phyloP scores from a whole-genome alignment of 1,284 basidiomycete genomes.

The Trametes polyzona region DNA sequence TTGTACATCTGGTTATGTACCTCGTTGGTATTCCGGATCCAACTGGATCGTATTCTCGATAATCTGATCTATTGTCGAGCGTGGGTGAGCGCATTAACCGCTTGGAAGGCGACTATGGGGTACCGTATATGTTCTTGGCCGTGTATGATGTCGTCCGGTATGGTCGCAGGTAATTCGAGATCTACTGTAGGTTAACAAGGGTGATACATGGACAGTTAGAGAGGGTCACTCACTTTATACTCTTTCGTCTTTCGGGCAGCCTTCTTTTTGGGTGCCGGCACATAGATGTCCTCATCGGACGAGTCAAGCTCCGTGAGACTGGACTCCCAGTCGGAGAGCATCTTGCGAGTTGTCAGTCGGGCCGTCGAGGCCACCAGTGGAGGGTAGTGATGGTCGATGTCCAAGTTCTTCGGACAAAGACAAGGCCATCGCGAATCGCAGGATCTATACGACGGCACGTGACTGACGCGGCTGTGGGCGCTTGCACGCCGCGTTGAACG shows the following conservation, averaged over 20 bases:
- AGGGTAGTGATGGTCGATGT: constrained; percentile 4
- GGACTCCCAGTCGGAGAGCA: constrained; percentile 41
- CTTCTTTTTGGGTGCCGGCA: constrained; percentile 30
- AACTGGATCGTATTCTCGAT: constrained; percentile 48
- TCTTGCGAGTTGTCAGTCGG: constrained; percentile 22
- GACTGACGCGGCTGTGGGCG: constrained; percentile 21
- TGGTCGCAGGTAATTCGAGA: constrained; percentile 39
- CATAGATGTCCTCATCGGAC: constrained; percentile 41
- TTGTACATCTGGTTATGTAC: constrained; percentile 31
- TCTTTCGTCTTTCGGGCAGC: constrained; percentile 32
- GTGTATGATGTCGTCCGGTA: constrained; percentile 50
- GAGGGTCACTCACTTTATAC: constrained; percentile 36
- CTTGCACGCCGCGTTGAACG: constrained; percentile 18
- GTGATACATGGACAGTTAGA: neutral
- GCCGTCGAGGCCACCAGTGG: constrained; percentile 4
- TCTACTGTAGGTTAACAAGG: constrained; percentile 1
- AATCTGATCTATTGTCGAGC: constrained; percentile 46
- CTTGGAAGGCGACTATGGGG: neutral
- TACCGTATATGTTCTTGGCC: constrained; percentile 50
- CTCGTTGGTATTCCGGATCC: constrained; percentile 58
- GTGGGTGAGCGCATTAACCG: neutral
- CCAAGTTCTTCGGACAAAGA: constrained; percentile 1
- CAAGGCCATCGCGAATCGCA: neutral
- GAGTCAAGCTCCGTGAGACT: constrained; percentile 51
- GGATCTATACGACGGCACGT: constrained; percentile 2